Percentiles rank a stretch among this genome's conserved stretches.
Evolutionary conservation across 2,329 filamentous ascomycete species (phyloP).

Genomic region (Aureobasidium leucospermi): DNA sequence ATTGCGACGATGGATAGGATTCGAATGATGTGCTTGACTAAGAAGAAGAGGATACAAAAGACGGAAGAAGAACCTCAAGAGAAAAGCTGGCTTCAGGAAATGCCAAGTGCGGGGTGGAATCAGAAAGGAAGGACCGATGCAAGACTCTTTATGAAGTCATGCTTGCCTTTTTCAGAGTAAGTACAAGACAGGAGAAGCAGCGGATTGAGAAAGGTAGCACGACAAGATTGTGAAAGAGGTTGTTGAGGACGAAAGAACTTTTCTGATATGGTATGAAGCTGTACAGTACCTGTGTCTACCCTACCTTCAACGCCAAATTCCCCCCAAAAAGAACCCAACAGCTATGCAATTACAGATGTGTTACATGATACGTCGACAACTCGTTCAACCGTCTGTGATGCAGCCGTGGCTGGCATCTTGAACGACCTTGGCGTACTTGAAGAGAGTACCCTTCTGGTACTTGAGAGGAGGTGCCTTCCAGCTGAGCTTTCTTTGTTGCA

Average conservation of each 20-base stretch:
- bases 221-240: background rate
- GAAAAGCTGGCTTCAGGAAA: background rate
- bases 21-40: no score
- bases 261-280: conserved; percentile 7
- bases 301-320: conserved; percentile 13
- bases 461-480: conserved; percentile 49
- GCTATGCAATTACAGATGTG: conserved; percentile 8
- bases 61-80: background rate
- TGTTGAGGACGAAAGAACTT: background rate
- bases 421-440: conserved; percentile 51
- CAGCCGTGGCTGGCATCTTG: conserved; percentile 53
- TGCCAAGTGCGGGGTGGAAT: background rate
- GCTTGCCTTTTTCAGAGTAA: background rate
- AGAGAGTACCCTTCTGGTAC: conserved; percentile 52
- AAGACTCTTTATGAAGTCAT: background rate
- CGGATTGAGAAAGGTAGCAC: background rate
- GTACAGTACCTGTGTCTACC: conserved; percentile 10
- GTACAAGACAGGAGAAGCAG: background rate
- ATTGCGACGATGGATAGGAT: no score
- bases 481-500: conserved; percentile 43
- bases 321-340: background rate
- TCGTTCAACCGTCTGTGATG: conserved; percentile 43
- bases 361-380: background rate
- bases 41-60: background rate
- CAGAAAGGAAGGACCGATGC: background rate